These are phyloP conservation scores for Postia placenta DNA, from an alignment of 768 basidiomycete genomes.

Conservation along the genomic window DNA sequence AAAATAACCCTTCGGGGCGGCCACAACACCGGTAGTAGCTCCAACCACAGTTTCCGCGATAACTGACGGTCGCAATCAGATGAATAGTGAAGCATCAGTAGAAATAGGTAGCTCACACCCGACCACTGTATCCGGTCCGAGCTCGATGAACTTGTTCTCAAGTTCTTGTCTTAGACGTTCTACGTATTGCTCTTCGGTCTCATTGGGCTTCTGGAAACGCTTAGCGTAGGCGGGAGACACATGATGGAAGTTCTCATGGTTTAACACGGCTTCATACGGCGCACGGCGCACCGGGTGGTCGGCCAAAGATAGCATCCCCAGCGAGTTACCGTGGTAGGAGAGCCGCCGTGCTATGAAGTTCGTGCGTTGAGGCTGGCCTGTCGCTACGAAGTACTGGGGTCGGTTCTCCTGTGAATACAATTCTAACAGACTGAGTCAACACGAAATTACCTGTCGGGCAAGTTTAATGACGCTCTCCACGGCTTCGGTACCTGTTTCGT, in stretches of 20 bases:
- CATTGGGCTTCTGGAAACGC: conserved; percentile 63
- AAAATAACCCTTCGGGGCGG: conserved; percentile 81
- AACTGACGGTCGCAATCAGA: no score
- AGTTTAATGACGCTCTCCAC: conserved; percentile 87
- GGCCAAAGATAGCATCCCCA: conserved; percentile 62
- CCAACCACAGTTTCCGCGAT: conserved; percentile 86
- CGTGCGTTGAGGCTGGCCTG: conserved; percentile 58
- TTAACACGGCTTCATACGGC: conserved; percentile 62
- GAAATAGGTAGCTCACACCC: conserved; percentile 52
- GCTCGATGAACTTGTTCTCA: conserved; percentile 77
- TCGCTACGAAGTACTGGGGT: conserved; percentile 62
- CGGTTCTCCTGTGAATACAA: neutral
- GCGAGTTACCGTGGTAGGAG: conserved; percentile 83
- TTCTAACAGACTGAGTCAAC: neutral
- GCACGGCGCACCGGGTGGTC: conserved; percentile 61
- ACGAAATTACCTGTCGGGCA: conserved; percentile 57
- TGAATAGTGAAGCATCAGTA: conserved; percentile 5
- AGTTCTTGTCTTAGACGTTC: conserved; percentile 72
- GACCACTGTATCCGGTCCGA: conserved; percentile 79
- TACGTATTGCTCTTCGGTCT: conserved; percentile 77
- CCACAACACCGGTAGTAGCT: conserved; percentile 71
- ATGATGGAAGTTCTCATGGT: conserved; percentile 67
- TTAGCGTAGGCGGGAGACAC: conserved; percentile 85
- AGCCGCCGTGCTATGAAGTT: conserved; percentile 77
- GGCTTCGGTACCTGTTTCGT: conserved; percentile 67